Evolutionary conservation across 129 eudicot species (phyloP).

Genomic region (Helianthus tuberosus): DNA sequence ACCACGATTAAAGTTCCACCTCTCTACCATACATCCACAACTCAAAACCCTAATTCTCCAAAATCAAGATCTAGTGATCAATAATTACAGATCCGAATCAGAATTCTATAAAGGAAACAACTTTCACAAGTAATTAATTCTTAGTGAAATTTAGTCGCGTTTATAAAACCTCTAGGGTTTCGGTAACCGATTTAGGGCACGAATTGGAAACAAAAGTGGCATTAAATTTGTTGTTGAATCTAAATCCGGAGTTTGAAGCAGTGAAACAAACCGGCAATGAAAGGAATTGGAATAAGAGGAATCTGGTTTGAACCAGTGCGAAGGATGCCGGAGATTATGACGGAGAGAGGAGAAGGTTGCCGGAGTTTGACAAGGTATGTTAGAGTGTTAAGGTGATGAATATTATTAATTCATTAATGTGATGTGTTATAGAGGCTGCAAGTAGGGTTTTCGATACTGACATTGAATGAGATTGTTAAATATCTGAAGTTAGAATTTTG

Average conservation of each 20-base stretch:
- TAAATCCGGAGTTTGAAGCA: no score
- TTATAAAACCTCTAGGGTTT: conserved; percentile 12
- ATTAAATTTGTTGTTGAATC: conserved; percentile 1
- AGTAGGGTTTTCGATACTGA: no score
- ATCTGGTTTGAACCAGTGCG: background rate
- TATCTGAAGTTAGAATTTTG: no score
- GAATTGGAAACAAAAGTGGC: conserved; percentile 1
- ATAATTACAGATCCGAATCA: conserved; percentile 18
- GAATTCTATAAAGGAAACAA: conserved; percentile 17
- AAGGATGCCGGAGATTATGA: background rate
- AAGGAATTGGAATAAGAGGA: conserved; percentile 5
- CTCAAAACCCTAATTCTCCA: conserved; percentile 22
- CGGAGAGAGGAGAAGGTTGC: conserved; percentile 16
- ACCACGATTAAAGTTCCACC: no score
- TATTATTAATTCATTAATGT: no score
- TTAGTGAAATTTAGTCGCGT: conserved; percentile 22
- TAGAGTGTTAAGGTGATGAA: no score
- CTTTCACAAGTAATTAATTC: conserved; percentile 12
- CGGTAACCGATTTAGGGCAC: conserved; percentile 5
- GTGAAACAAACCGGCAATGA: background rate
- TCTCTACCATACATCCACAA: conserved; percentile 33
- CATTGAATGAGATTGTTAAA: no score
- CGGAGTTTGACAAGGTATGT: no score
- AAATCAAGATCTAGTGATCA: background rate
- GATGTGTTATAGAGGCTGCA: no score